Conservation (phyloP, 345 rosid species). For the Boechera stricta region DNA sequence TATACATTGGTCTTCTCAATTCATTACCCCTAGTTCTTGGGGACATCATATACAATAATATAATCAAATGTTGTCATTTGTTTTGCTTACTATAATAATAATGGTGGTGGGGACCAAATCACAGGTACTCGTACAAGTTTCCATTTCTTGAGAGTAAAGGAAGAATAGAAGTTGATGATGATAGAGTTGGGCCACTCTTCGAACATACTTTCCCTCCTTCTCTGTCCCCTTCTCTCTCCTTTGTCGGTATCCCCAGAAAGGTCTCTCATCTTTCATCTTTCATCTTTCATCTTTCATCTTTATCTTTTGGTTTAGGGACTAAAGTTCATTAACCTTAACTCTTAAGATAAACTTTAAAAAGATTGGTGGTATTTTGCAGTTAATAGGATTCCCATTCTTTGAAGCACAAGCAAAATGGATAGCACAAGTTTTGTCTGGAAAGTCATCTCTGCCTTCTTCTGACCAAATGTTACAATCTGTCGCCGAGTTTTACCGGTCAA, state of each 20-base stretch:
- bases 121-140: slow-evolving; percentile 81
- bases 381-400: slow-evolving; percentile 92
- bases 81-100: not conserved
- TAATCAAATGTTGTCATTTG: not conserved
- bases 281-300: not conserved
- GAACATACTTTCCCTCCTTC: slow-evolving; percentile 96
- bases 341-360: not conserved
- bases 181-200: slow-evolving; percentile 90
- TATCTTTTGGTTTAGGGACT: not conserved
- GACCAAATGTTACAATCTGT: slow-evolving; percentile 81
- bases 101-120: not conserved
- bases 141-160: slow-evolving; percentile 99
- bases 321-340: not conserved
- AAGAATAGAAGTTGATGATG: slow-evolving; percentile 80
- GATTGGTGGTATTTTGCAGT: slow-evolving; percentile 44
- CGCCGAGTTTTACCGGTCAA: slow-evolving; percentile 63
- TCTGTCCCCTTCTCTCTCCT: slow-evolving; percentile 89
- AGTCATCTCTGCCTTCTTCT: slow-evolving; percentile 66
- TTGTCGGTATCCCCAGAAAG: slow-evolving; percentile 90
- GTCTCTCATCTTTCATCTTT: slow-evolving; percentile 41
- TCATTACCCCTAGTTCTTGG: slow-evolving; percentile 27
- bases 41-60: slow-evolving; percentile 12
- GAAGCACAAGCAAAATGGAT: slow-evolving; percentile 97
- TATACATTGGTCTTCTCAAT: slow-evolving; percentile 27
- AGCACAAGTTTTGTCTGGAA: slow-evolving; percentile 82